These are phyloP conservation scores for Fibroporia radiculosa DNA, from an alignment of 768 basidiomycete genomes.

Conservation along the genomic window DNA sequence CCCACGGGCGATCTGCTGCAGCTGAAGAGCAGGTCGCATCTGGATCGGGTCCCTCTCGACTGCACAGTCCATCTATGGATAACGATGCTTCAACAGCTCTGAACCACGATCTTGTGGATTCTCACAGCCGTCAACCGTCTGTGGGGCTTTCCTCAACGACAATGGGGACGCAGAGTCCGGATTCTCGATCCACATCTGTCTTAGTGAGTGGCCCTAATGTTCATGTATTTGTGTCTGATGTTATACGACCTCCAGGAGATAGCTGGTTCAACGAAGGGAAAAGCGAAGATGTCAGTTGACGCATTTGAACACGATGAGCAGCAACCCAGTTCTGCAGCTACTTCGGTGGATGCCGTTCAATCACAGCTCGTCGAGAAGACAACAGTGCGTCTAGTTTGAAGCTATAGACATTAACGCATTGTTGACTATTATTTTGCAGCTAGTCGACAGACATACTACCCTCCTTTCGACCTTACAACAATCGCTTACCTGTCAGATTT, in stretches of 20 bases:
- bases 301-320: neutral
- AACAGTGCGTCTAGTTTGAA: slow-evolving; percentile 1
- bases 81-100: neutral
- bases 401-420: too few relatives aligned
- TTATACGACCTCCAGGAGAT: too few relatives aligned
- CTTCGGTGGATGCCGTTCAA: slow-evolving; percentile 4
- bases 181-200: neutral
- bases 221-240: too few relatives aligned
- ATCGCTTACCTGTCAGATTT: slow-evolving; percentile 70
- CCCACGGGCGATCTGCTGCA: neutral
- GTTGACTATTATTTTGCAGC: too few relatives aligned
- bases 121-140: slow-evolving; percentile 5
- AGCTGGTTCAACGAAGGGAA: slow-evolving; percentile 11
- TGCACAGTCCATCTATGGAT: slow-evolving; percentile 5
- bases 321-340: neutral
- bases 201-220: too few relatives aligned
- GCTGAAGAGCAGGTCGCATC: slow-evolving; percentile 2
- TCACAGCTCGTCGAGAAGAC: slow-evolving; percentile 8
- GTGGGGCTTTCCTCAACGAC: slow-evolving; percentile 1
- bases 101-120: too few relatives aligned
- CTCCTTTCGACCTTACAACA: slow-evolving; percentile 50
- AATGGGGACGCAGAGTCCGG: neutral
- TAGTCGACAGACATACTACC: slow-evolving; percentile 41
- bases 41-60: slow-evolving; percentile 3
- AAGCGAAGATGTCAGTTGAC: too few relatives aligned